phyloP scores from a whole-genome alignment of 83 land plant genomes.

The Isoetes engelmannii region DNA sequence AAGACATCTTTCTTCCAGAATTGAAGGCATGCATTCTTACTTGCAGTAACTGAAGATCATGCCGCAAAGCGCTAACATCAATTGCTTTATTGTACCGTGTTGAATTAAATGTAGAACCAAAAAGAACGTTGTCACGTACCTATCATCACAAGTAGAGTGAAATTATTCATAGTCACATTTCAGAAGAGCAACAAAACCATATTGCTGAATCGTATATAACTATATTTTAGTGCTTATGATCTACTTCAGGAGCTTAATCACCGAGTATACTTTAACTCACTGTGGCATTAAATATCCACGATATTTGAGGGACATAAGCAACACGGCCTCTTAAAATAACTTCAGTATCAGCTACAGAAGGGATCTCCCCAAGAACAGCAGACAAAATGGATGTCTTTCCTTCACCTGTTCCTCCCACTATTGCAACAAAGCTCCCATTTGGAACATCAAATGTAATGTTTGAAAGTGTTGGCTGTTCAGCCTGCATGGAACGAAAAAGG shows the following conservation, averaged over 20 bases:
- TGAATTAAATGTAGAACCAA: conserved; percentile 67
- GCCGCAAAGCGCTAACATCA: conserved; percentile 58
- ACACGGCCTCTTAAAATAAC: conserved; percentile 65
- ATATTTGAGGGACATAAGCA: conserved; percentile 94
- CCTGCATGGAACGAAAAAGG: conserved; percentile 39
- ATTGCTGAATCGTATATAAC: no score
- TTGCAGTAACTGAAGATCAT: conserved; percentile 76
- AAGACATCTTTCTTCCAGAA: background rate
- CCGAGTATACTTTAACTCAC: conserved; percentile 33
- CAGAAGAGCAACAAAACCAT: no score
- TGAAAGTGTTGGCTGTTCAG: conserved; percentile 58
- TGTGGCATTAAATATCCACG: conserved; percentile 99
- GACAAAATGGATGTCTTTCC: conserved; percentile 92
- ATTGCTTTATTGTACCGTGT: conserved; percentile 59
- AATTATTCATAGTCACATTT: no score
- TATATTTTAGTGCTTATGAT: no score
- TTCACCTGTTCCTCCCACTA: conserved; percentile 94
- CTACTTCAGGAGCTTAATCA: no score
- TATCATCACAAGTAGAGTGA: conserved; percentile 18
- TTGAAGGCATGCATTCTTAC: conserved; percentile 28
- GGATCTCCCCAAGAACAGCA: conserved; percentile 95
- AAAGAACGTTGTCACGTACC: conserved; percentile 93
- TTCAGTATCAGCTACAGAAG: conserved; percentile 37
- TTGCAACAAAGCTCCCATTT: conserved; percentile 78
- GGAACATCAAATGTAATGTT: conserved; percentile 69